Conservation (phyloP, 2,329 filamentous ascomycete species). For the Scedosporium boydii region DNA sequence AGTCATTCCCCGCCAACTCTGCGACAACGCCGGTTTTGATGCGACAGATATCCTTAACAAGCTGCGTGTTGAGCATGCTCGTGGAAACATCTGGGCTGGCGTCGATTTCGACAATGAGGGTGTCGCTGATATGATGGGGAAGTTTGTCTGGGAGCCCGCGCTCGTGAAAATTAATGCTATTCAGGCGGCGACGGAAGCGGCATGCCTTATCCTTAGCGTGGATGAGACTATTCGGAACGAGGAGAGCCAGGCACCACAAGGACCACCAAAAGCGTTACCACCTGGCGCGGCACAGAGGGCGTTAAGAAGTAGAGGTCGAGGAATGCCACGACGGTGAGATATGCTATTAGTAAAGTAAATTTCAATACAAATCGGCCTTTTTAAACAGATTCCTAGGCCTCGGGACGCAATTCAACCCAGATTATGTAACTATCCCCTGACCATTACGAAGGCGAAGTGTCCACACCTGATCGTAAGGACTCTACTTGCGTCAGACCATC, state of each 20-base stretch:
- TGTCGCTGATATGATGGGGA: constrained; percentile 86
- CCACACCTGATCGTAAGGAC: too few relatives aligned
- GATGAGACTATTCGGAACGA: constrained; percentile 99
- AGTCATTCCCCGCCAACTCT: constrained; percentile 91
- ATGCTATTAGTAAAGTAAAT: neutral
- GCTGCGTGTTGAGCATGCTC: constrained; percentile 90
- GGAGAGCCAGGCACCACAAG: constrained; percentile 78
- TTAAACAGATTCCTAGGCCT: neutral
- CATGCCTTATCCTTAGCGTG: constrained; percentile 88
- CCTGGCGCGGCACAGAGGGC: constrained; percentile 83
- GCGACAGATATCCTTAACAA: constrained; percentile 97
- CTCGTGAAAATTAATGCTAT: constrained; percentile 96
- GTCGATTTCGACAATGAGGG: constrained; percentile 93
- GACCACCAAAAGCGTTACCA: constrained; percentile 63
- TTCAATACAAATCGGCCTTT: neutral
- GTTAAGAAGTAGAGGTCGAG: constrained; percentile 70
- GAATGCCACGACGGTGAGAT: constrained; percentile 71
- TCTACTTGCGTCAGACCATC: too few relatives aligned
- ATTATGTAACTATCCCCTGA: too few relatives aligned
- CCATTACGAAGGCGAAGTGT: too few relatives aligned
- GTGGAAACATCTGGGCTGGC: constrained; percentile 87
- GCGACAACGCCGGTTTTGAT: constrained; percentile 97
- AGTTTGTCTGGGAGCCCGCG: constrained; percentile 95
- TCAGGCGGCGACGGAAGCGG: constrained; percentile 89
- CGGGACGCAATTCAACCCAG: too few relatives aligned